Percentiles rank a stretch among this genome's conserved stretches.
These are phyloP conservation scores for Yarrowia porcina DNA, from an alignment of 805 yeast genomes.

Conservation along the genomic window DNA sequence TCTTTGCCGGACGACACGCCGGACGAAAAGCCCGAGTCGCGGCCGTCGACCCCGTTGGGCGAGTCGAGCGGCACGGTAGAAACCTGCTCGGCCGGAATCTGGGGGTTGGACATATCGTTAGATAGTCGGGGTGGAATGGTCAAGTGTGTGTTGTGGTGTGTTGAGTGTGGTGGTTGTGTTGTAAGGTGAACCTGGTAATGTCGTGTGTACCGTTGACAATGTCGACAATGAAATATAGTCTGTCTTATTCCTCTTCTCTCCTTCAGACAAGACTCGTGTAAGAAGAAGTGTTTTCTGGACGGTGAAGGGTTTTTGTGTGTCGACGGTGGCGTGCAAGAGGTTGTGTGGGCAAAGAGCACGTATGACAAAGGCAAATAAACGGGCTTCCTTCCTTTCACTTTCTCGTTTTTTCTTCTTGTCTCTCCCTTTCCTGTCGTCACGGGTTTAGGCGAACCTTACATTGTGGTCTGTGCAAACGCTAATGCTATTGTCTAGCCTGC, in stretches of 20 bases:
- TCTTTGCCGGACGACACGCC: slow-evolving; percentile 10
- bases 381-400: too few relatives aligned
- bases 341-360: too few relatives aligned
- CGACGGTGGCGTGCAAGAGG: too few relatives aligned
- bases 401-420: too few relatives aligned
- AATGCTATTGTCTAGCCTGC: background rate
- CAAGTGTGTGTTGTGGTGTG: background rate
- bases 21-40: slow-evolving; percentile 20
- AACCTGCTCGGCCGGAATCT: background rate
- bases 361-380: too few relatives aligned
- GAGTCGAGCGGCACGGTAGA: background rate
- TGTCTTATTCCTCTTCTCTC: too few relatives aligned
- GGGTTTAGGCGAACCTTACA: background rate
- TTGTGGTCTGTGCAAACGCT: background rate
- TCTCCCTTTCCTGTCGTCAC: background rate
- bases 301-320: background rate
- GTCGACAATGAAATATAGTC: too few relatives aligned
- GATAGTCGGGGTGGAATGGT: too few relatives aligned
- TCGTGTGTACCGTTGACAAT: too few relatives aligned
- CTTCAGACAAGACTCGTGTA: too few relatives aligned
- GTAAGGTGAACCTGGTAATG: too few relatives aligned
- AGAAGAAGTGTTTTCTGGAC: too few relatives aligned
- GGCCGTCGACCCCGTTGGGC: slow-evolving; percentile 1
- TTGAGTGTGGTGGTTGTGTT: background rate
- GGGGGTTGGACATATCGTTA: background rate